phyloP scores from a whole-genome alignment of 495 filamentous ascomycete species.

The Penicillium mononematosum region DNA sequence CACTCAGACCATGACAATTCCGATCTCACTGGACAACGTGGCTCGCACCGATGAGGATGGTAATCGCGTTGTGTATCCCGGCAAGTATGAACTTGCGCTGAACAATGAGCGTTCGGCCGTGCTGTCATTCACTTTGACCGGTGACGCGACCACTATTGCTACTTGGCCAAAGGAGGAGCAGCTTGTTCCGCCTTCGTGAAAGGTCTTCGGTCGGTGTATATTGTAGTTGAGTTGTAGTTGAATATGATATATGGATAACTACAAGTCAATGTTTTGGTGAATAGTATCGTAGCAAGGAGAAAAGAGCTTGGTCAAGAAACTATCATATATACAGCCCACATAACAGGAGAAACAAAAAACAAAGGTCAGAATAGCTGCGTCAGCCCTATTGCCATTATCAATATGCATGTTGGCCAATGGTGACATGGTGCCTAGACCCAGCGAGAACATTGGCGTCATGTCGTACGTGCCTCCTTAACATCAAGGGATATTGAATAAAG shows the following conservation, averaged over 20 bases:
- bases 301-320: conserved; percentile 2
- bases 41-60: conserved; percentile 58
- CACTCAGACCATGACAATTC: conserved; percentile 39
- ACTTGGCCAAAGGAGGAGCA: conserved; percentile 38
- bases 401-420: not conserved
- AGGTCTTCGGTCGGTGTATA: too few relatives aligned
- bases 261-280: not conserved
- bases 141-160: conserved; percentile 28
- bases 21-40: conserved; percentile 56
- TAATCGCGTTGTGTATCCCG: conserved; percentile 63
- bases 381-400: conserved; percentile 10
- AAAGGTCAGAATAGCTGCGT: conserved; percentile 11
- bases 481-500: too few relatives aligned
- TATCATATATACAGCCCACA: conserved; percentile 18
- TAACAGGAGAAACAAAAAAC: conserved; percentile 7
- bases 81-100: conserved; percentile 58
- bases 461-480: too few relatives aligned
- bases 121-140: conserved; percentile 32
- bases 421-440: too few relatives aligned
- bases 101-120: conserved; percentile 46
- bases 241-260: not conserved
- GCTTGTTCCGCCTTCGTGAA: conserved; percentile 26
- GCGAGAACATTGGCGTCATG: too few relatives aligned
- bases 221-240: not conserved
- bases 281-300: not conserved